Evolutionary conservation across 2,329 filamentous ascomycete genomes (phyloP), one percentile per base, ranked within the genome.

Genomic region (Orbilia javanica): DNA sequence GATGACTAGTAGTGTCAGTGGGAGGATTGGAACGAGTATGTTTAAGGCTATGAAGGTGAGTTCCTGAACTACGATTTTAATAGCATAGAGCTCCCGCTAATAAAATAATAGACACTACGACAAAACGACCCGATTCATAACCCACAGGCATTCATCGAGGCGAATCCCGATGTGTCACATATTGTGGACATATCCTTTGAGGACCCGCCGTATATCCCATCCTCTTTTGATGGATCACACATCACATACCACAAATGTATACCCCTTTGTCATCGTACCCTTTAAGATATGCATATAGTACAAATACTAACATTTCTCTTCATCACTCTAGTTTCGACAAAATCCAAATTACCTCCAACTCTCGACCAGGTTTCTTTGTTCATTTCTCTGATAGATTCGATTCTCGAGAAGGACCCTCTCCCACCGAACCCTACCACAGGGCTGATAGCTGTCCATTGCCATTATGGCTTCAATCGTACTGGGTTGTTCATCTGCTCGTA

Each of bases 391-490:
- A 86, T 91, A 20, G 88, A 91, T 80, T 80, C 79, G 4, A 81
- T 82, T 34, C 79, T 76, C 27, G 73, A 76, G n/a, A 69, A 80
- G 29, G 62, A 71, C 13, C 78, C 72, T 25, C 79, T 79, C 27
- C 77, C 79, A 42, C 79, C 79, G 8, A 74, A 80, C 34, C 76
- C 73, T 10, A 74, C 68, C 2, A 53, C 62, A 3, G 74, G 74
- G 3, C 53, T 78, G 25, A 82, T 82, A 60, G 81, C 81, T 7
- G 80, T 80, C n/a, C 95, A 98, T 83, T 98, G 95, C 82, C 95
- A 98, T 82, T 97, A 97, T 81, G 95, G 95, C 0, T 97, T 96
- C 85, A 97, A 98, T 83, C 89, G 94, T 22, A 97, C 95, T 0
- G 95, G 95, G 0, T 97, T 95, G 83, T 92, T 97, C 82, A 89